Conservation (phyloP, 2,329 filamentous ascomycete genomes). For the Fusarium tanahbumbuense region DNA sequence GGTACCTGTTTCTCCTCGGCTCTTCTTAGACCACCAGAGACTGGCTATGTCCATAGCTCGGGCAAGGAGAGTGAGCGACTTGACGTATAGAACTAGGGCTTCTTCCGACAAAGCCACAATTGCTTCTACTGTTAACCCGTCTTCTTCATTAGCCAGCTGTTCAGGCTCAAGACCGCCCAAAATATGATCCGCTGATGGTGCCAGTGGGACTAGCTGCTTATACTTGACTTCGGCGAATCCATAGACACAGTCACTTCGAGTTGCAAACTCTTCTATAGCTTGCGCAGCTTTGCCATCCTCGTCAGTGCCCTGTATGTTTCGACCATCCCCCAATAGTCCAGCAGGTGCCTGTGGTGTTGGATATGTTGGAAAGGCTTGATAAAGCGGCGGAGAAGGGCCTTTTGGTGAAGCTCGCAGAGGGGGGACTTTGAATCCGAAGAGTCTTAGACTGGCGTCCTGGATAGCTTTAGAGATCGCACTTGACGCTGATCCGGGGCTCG, state of each 20-base stretch:
- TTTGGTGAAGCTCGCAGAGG: conserved; percentile 69
- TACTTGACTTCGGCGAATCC: conserved; percentile 99
- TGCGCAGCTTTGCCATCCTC: conserved; percentile 84
- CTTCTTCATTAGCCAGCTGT: conserved; percentile 68
- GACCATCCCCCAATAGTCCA: conserved; percentile 75
- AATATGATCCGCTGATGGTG: conserved; percentile 80
- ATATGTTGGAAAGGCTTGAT: conserved; percentile 87
- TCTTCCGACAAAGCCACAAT: conserved; percentile 91
- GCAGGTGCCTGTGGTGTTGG: conserved; percentile 71
- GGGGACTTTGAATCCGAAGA: conserved; percentile 78
- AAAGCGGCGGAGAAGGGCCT: conserved; percentile 78
- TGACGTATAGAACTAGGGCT: conserved; percentile 94
- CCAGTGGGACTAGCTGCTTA: conserved; percentile 91
- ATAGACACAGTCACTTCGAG: conserved; percentile 94
- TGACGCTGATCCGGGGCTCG: conserved; percentile 76
- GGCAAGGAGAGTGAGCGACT: conserved; percentile 87
- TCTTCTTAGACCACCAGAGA: conserved; percentile 88
- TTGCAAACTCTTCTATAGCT: conserved; percentile 90
- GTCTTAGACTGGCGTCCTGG: conserved; percentile 84
- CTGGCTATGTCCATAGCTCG: conserved; percentile 97
- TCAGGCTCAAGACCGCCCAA: conserved; percentile 72
- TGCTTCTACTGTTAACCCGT: conserved; percentile 86
- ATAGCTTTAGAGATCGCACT: conserved; percentile 95
- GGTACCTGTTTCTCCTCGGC: conserved; percentile 67
- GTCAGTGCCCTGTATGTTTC: conserved; percentile 68